A percentile compares a stretch with the other conserved stretches of the same genome.
Conservation (phyloP, 75 land plant genomes). For the Selaginella moellendorffii region DNA sequence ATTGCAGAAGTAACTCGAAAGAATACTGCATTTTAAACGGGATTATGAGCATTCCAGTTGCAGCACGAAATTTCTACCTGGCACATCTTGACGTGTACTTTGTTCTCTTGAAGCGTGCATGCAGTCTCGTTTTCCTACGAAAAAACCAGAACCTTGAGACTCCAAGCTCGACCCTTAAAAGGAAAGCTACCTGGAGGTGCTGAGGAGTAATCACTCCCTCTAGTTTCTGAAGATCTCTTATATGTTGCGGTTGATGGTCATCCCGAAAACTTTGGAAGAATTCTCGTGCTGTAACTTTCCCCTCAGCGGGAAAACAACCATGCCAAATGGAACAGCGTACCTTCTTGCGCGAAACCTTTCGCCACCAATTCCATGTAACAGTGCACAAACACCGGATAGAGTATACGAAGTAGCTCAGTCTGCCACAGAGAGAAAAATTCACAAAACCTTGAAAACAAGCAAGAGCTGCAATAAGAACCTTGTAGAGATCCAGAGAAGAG, state of each 20-base stretch:
- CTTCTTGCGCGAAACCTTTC: slow-evolving; percentile 73
- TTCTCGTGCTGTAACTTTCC: slow-evolving; percentile 57
- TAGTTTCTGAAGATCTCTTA: slow-evolving; percentile 80
- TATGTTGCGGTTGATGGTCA: slow-evolving; percentile 79
- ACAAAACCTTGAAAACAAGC: no score
- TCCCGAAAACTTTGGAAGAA: slow-evolving; percentile 84
- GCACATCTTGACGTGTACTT: slow-evolving; percentile 72
- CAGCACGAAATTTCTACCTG: slow-evolving; percentile 32
- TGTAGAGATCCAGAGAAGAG: slow-evolving; percentile 69
- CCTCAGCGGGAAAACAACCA: background rate
- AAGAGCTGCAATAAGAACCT: slow-evolving; percentile 25
- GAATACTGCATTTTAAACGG: slow-evolving; percentile 49
- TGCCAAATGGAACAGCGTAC: slow-evolving; percentile 19
- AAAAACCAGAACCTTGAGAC: background rate
- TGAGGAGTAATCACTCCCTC: slow-evolving; percentile 80
- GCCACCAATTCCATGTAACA: slow-evolving; percentile 89
- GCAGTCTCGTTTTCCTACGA: slow-evolving; percentile 87
- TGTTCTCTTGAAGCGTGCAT: slow-evolving; percentile 56
- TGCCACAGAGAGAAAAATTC: no score
- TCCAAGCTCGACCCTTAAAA: slow-evolving; percentile 5
- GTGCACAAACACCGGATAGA: slow-evolving; percentile 92
- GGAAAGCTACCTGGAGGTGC: slow-evolving; percentile 73
- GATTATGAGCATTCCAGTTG: background rate
- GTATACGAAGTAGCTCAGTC: slow-evolving; percentile 85
- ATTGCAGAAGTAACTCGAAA: slow-evolving; percentile 82